Base-by-base conservation (phyloP, 2,329 filamentous ascomycete genomes). In the Colletotrichum theobromicola region DNA sequence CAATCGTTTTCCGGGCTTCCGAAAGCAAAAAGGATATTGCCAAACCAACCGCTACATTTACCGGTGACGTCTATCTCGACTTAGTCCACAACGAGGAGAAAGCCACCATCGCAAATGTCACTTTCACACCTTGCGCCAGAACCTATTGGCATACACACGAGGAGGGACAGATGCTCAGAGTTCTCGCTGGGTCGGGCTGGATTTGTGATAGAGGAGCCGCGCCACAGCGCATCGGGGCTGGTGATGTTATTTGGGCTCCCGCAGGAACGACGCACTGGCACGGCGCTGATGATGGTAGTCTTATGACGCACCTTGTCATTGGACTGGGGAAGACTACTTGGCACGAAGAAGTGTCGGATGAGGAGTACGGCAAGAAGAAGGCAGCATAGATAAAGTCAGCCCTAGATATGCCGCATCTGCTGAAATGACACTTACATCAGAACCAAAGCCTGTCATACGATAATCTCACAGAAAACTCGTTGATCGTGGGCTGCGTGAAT, bases 71-170 rank as follows among this genome's bases (percentile, higher is more conserved):
- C n/a, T 50, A 21, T 50, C 42, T 50, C n/a, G 42, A 50, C 42
- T 50, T 21, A 2, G 42, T 50, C 4, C 42, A 50, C 42, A 50
- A 50, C 16, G 64, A 72, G 64, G 63, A 46, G n/a, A 32, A 24
- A 35, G 55, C 63, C 28, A 42, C 28, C 30, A 72, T 72, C 15
- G 63, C 69, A 53, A 72, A 85, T 58, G 85, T 87, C 66, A 85
- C 80, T 50, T 87, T 87, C 75, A 83, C 84, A 1, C 85, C 85
- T 9, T 84, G 85, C 64, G 82, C 85, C 1, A 82, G 85, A 24
- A 87, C 85, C 7, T 80, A 85, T 78, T 87, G 86, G 86, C 85
- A 87, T 78, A 83, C 80, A 1, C 86, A 87, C 75, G 84, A 85
- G 64, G 79, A 82, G n/a, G 86, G 85, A 5, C 86, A 87, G 77